phyloP scores from a whole-genome alignment of 345 rosid genomes.

The Passiflora organensis region DNA sequence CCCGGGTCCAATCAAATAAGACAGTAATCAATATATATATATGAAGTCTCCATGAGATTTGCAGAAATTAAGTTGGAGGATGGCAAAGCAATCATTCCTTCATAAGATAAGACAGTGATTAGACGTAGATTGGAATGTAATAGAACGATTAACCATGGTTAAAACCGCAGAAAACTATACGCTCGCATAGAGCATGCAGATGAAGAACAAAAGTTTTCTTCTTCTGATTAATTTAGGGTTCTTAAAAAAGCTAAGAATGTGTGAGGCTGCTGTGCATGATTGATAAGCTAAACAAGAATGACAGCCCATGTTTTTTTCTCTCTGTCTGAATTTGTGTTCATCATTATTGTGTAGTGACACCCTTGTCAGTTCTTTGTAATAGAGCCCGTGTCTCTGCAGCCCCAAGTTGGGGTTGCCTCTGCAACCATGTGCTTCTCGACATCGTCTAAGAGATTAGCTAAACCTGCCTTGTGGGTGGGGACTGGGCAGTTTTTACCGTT shows the following conservation, averaged over 20 bases:
- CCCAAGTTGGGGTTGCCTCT: neutral
- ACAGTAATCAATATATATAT: no score
- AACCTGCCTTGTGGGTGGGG: neutral
- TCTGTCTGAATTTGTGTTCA: neutral
- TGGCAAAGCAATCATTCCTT: no score
- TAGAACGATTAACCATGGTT: no score
- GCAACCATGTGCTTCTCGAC: conserved; percentile 16
- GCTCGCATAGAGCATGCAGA: no score
- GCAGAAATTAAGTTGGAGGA: no score
- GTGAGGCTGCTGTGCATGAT: neutral
- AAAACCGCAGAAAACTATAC: no score
- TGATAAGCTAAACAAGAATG: neutral
- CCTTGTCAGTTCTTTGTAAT: neutral
- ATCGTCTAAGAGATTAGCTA: neutral
- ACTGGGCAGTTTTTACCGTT: conserved; percentile 1
- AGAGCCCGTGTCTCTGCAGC: neutral
- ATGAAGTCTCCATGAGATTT: no score
- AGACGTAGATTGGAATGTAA: no score
- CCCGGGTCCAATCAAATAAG: no score
- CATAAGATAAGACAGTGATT: no score
- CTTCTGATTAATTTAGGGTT: neutral
- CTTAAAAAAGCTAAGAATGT: neutral
- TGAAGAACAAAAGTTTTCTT: no score
- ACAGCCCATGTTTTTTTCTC: neutral
- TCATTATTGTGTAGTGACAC: neutral